phyloP scores from a whole-genome alignment of 2,329 filamentous ascomycete species.

The Ceratocystis huliohia region DNA sequence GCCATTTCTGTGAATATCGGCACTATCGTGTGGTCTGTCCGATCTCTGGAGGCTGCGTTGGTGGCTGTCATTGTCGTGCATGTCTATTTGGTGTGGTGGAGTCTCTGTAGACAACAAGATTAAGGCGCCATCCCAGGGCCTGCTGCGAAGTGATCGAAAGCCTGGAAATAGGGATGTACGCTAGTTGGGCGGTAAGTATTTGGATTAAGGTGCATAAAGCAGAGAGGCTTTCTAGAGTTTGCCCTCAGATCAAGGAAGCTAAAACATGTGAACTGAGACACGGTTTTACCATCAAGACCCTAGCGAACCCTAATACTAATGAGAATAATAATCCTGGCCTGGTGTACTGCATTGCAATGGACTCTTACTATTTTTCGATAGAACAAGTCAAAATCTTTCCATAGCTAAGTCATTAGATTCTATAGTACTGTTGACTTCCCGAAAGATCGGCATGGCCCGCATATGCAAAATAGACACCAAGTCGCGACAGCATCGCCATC shows the following conservation, averaged over 20 bases:
- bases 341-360: too few species aligned
- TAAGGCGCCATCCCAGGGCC: background rate
- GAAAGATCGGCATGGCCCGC: too few species aligned
- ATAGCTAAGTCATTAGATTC: too few species aligned
- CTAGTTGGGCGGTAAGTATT: background rate
- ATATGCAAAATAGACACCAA: too few species aligned
- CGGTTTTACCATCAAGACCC: background rate
- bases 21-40: background rate
- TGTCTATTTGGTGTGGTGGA: background rate
- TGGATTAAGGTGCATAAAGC: background rate
- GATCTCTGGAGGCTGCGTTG: slow-evolving; percentile 9
- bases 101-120: background rate
- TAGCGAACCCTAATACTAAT: too few species aligned
- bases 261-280: slow-evolving; percentile 3
- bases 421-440: too few species aligned
- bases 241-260: background rate
- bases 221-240: background rate
- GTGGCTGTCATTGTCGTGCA: background rate
- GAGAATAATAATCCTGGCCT: too few species aligned
- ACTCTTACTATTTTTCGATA: too few species aligned
- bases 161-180: background rate
- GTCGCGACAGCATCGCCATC: too few species aligned
- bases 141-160: background rate
- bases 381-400: too few species aligned
- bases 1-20: slow-evolving; percentile 1